phyloP scores from a whole-genome alignment of 169 alveolate genomes.

The Plasmodium gaboni region DNA sequence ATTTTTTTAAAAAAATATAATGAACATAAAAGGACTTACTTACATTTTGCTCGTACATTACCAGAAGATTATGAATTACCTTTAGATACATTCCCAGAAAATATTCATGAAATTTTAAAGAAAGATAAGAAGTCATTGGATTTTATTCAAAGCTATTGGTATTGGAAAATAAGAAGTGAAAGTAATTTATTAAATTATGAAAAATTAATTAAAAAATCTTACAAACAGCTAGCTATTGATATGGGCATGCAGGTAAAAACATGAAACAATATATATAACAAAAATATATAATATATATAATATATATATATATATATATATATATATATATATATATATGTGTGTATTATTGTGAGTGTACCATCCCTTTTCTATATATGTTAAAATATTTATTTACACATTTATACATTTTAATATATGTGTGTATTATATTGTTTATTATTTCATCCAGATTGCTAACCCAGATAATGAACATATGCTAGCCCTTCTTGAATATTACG shows the following conservation, averaged over 20 bases:
- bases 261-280: not conserved
- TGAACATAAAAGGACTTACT: conserved; percentile 77
- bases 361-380: too few relatives aligned
- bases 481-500: conserved; percentile 91
- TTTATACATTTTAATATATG: not conserved
- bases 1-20: not conserved
- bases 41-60: conserved; percentile 86
- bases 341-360: too few relatives aligned
- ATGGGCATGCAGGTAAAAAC: conserved; percentile 86
- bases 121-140: conserved; percentile 88
- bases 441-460: conserved; percentile 77
- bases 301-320: not conserved
- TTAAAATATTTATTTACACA: not conserved
- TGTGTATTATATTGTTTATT: not conserved
- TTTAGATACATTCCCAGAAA: conserved; percentile 91
- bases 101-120: conserved; percentile 84
- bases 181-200: conserved; percentile 87
- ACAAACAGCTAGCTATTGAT: conserved; percentile 91
- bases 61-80: conserved; percentile 91
- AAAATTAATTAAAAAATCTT: conserved; percentile 84
- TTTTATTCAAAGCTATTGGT: conserved; percentile 90
- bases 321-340: too few relatives aligned
- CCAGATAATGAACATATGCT: conserved; percentile 90
- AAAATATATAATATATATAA: not conserved
- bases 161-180: conserved; percentile 90